phyloP scores from a whole-genome alignment of 2,329 filamentous ascomycete genomes.

The Lecanoromycetidae sp. region DNA sequence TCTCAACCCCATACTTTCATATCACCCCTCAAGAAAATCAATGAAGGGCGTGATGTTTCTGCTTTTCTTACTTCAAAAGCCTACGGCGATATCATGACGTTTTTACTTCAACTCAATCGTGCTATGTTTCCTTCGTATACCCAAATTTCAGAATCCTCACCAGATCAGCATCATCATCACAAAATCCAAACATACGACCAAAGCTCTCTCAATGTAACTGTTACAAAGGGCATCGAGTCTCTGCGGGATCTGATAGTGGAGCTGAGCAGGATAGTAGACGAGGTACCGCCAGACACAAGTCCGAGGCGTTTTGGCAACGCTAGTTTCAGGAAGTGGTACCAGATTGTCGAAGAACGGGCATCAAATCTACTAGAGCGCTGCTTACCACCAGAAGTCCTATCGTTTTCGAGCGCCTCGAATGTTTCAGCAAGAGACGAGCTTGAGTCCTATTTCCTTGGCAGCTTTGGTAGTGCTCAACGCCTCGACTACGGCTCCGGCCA shows the following conservation, averaged over 20 bases:
- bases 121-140: conserved; percentile 48
- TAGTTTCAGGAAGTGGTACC: conserved; percentile 76
- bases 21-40: conserved; percentile 65
- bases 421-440: conserved; percentile 54
- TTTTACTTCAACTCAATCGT: conserved; percentile 80
- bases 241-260: conserved; percentile 55
- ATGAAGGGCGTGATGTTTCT: conserved; percentile 69
- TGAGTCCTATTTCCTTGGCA: conserved; percentile 65
- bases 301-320: conserved; percentile 85
- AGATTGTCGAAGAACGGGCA: conserved; percentile 50
- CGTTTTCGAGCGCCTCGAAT: conserved; percentile 21
- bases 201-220: conserved; percentile 32
- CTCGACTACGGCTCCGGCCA: conserved; percentile 95
- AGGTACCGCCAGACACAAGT: conserved; percentile 72
- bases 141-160: conserved; percentile 8
- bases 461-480: conserved; percentile 77
- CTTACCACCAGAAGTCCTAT: conserved; percentile 40
- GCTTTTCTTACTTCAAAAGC: conserved; percentile 70
- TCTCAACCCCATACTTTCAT: conserved; percentile 44
- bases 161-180: conserved; percentile 24
- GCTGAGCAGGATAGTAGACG: conserved; percentile 56
- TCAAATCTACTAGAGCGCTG: conserved; percentile 45
- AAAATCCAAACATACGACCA: conserved; percentile 42
- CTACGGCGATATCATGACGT: conserved; percentile 76
- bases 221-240: conserved; percentile 47